Evolutionary conservation across 176 grass and related monocot genomes (phyloP).

Genomic region (Oryza australiensis): DNA sequence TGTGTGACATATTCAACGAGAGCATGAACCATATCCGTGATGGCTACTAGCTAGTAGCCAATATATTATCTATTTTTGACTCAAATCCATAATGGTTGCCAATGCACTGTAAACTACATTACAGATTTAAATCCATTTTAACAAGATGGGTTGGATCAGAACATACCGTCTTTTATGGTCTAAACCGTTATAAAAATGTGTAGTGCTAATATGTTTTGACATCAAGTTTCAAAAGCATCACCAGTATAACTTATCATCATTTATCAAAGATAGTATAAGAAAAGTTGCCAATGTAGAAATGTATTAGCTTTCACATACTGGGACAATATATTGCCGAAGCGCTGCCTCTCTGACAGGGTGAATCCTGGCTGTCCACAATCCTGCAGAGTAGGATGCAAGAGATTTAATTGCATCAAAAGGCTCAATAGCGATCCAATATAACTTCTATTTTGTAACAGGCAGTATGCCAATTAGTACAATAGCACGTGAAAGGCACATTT

Average conservation of each 20-base stretch:
- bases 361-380: conserved; percentile 95
- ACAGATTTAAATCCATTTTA: not conserved
- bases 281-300: not conserved
- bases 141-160: not conserved
- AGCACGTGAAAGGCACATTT: not conserved
- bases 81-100: not conserved
- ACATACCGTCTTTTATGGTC: not conserved
- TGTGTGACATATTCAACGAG: not conserved
- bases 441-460: not conserved
- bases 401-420: conserved; percentile 17
- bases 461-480: not conserved
- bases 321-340: conserved; percentile 74
- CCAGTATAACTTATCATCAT: not conserved
- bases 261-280: not conserved
- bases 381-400: conserved; percentile 50
- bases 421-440: not conserved
- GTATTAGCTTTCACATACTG: conserved; percentile 67
- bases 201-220: not conserved
- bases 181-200: not conserved
- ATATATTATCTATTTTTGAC: conserved; percentile 5
- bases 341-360: conserved; percentile 77
- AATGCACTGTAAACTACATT: not conserved
- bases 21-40: not conserved
- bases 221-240: not conserved
- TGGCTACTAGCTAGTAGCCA: not conserved